Evolutionary conservation across 768 basidiomycete genomes (phyloP).

Genomic region (Leucogyrophana mollusca): DNA sequence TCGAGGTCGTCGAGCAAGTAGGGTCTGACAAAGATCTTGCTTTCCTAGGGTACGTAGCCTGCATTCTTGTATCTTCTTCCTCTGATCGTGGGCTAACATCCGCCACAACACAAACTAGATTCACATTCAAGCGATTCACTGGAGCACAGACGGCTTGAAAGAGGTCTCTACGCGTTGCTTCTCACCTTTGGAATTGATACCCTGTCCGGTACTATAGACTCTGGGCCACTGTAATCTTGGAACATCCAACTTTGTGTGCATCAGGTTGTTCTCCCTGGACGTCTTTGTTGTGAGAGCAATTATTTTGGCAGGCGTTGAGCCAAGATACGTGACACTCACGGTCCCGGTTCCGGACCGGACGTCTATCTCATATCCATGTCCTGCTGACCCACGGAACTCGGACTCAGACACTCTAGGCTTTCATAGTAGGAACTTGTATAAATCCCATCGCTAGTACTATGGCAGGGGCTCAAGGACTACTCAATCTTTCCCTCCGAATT

Average conservation of each 20-base stretch:
- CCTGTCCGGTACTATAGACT: constrained; percentile 27
- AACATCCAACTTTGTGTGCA: constrained; percentile 5
- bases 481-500: not conserved
- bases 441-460: too few relatives aligned
- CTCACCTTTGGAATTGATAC: constrained; percentile 18
- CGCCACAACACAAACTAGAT: constrained; percentile 42
- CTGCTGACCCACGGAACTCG: too few relatives aligned
- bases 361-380: too few relatives aligned
- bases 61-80: not conserved
- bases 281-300: not conserved
- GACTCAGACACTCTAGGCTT: too few relatives aligned
- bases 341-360: not conserved
- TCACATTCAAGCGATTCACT: constrained; percentile 81
- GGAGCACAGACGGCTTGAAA: constrained; percentile 1
- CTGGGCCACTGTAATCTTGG: constrained; percentile 22
- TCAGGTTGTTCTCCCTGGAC: constrained; percentile 9
- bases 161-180: not conserved
- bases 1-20: constrained; percentile 59
- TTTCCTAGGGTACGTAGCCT: constrained; percentile 53
- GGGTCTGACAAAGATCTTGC: constrained; percentile 68
- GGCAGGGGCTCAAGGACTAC: too few relatives aligned
- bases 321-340: not conserved
- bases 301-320: not conserved
- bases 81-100: constrained; percentile 3
- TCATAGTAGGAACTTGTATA: too few relatives aligned